phyloP scores from a whole-genome alignment of 768 basidiomycete genomes.

The Russula sp. region DNA sequence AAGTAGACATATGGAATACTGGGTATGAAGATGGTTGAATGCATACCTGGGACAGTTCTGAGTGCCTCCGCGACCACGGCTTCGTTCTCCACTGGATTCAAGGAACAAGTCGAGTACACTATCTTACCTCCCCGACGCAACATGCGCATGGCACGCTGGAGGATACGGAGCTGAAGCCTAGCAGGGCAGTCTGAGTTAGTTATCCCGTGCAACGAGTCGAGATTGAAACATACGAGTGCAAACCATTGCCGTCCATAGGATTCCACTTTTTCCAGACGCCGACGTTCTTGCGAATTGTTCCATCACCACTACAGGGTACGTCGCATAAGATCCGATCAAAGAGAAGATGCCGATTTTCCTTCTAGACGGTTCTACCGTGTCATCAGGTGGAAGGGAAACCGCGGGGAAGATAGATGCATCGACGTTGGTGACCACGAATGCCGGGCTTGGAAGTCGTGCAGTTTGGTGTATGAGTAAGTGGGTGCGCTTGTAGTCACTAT shows the following conservation, averaged over 20 bases:
- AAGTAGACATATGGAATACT: neutral
- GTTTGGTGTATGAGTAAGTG: constrained; percentile 97
- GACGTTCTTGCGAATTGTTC: constrained; percentile 90
- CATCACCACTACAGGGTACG: constrained; percentile 97
- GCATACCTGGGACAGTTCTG: constrained; percentile 61
- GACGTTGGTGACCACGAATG: constrained; percentile 92
- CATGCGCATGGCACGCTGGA: constrained; percentile 89
- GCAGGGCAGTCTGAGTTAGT: neutral
- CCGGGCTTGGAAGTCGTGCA: constrained; percentile 87
- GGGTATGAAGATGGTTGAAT: neutral
- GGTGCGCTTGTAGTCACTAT: constrained; percentile 89
- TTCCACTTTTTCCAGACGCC: constrained; percentile 95
- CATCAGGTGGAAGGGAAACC: constrained; percentile 47
- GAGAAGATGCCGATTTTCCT: constrained; percentile 47
- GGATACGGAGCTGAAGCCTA: constrained; percentile 89
- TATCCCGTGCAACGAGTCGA: neutral
- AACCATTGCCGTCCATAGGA: constrained; percentile 81
- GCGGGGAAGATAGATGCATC: constrained; percentile 86
- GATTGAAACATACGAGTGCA: constrained; percentile 65
- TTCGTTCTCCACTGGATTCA: constrained; percentile 97
- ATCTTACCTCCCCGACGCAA: constrained; percentile 83
- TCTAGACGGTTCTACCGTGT: constrained; percentile 36
- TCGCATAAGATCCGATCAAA: constrained; percentile 96
- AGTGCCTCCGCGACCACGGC: constrained; percentile 89
- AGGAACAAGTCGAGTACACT: constrained; percentile 96